A percentile compares a stretch with the other conserved stretches of the same genome.
phyloP scores from a whole-genome alignment of 495 filamentous ascomycete genomes.

The Lophiotrema nucula region DNA sequence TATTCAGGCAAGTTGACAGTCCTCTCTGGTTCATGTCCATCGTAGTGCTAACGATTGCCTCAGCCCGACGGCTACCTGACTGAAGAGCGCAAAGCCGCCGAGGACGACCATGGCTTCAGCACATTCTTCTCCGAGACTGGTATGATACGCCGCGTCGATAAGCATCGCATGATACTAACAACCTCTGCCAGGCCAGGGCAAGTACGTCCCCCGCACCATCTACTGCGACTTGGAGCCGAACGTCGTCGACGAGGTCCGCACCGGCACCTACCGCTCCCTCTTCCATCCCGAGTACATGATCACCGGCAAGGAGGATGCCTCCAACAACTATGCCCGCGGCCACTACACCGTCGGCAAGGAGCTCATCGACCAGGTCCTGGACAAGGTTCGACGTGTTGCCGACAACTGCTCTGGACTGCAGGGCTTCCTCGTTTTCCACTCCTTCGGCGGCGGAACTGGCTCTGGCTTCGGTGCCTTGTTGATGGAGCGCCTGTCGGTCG shows the following conservation, averaged over 20 bases:
- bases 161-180: slow-evolving; percentile 15
- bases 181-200: slow-evolving; percentile 74
- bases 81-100: slow-evolving; percentile 89
- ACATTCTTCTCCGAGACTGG: slow-evolving; percentile 99
- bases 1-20: slow-evolving; percentile 75
- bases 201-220: slow-evolving; percentile 98
- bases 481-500: slow-evolving; percentile 95
- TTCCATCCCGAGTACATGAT: slow-evolving; percentile 99
- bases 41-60: slow-evolving; percentile 44
- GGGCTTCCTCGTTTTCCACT: slow-evolving; percentile 99
- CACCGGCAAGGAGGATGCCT: slow-evolving; percentile 98
- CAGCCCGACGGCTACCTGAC: slow-evolving; percentile 99
- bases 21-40: slow-evolving; percentile 26
- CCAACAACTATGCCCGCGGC: slow-evolving; percentile 98
- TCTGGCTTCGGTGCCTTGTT: slow-evolving; percentile 97
- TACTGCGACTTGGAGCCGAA: slow-evolving; percentile 99
- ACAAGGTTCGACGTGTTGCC: slow-evolving; percentile 92
- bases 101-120: slow-evolving; percentile 97
- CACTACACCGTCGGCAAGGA: slow-evolving; percentile 99
- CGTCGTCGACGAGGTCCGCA: slow-evolving; percentile 98
- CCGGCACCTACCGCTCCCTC: slow-evolving; percentile 88
- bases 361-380: slow-evolving; percentile 93
- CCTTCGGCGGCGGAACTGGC: slow-evolving; percentile 97
- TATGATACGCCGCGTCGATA: slow-evolving; percentile 47
- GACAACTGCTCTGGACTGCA: slow-evolving; percentile 97